These are phyloP conservation scores for Fragilariopsis cylindrus DNA, from an alignment of 108 stramenopile genomes.

Conservation along the genomic window DNA sequence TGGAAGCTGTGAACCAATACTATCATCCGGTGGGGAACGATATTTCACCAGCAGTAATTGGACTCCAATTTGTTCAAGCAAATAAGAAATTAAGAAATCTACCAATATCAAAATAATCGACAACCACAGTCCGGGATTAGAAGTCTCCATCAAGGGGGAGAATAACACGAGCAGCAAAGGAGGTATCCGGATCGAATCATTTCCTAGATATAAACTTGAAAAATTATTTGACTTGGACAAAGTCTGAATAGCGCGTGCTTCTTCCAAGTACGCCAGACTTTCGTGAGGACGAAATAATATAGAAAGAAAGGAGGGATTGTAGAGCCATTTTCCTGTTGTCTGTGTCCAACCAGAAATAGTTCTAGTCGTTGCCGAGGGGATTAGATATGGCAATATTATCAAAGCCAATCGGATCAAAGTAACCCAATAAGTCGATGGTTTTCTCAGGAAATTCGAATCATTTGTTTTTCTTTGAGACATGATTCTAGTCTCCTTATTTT, in stretches of 20 bases:
- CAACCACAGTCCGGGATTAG: conserved; percentile 14
- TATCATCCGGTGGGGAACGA: not conserved
- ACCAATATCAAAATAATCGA: conserved; percentile 22
- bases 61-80: conserved; percentile 26
- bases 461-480: not conserved
- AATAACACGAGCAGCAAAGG: conserved; percentile 29
- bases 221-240: conserved; percentile 8
- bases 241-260: conserved; percentile 29
- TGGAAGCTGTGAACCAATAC: not conserved
- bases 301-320: conserved; percentile 22
- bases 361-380: not conserved
- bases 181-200: conserved; percentile 27
- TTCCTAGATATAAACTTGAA: conserved; percentile 20
- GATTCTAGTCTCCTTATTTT: not conserved
- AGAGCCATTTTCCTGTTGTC: conserved; percentile 5
- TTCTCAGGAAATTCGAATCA: conserved; percentile 7
- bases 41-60: not conserved
- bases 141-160: conserved; percentile 1
- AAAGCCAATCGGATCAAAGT: conserved; percentile 25
- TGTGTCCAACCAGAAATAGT: not conserved
- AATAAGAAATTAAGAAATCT: conserved; percentile 30
- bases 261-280: conserved; percentile 25
- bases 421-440: conserved; percentile 19
- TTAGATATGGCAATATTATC: conserved; percentile 13
- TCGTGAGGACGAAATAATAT: conserved; percentile 22